Conservation (phyloP, 495 filamentous ascomycete genomes). For the Daldinia concentrica region DNA sequence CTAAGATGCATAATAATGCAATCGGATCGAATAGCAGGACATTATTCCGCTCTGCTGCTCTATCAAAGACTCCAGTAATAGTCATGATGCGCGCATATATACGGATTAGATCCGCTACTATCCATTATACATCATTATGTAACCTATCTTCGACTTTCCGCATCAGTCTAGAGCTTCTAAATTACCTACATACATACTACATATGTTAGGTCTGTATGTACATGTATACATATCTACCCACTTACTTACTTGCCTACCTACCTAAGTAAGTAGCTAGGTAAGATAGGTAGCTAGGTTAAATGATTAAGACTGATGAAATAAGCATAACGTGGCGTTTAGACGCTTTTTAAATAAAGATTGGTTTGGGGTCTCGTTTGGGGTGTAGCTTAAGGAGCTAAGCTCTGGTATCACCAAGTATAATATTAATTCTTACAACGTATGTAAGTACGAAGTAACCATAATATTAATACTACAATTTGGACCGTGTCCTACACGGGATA, state of each 20-base stretch:
- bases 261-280: background rate
- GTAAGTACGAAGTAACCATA: background rate
- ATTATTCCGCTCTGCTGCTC: constrained; percentile 7
- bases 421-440: background rate
- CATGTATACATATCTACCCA: background rate
- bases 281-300: background rate
- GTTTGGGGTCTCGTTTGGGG: background rate
- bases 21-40: constrained; percentile 29
- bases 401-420: background rate
- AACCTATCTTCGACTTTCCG: constrained; percentile 13
- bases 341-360: background rate
- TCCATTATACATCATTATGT: constrained; percentile 37
- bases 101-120: constrained; percentile 3
- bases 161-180: background rate
- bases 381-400: background rate
- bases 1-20: constrained; percentile 30
- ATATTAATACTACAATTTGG: background rate
- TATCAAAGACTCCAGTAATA: constrained; percentile 27
- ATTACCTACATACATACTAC: background rate
- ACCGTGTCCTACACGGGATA: constrained; percentile 13
- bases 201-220: background rate
- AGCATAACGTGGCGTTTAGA: background rate
- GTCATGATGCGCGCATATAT: constrained; percentile 29
- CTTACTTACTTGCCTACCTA: background rate
- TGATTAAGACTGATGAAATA: background rate